Evolutionary conservation across 257 asterid genomes (phyloP).

Genomic region (Nicotiana undulata): DNA sequence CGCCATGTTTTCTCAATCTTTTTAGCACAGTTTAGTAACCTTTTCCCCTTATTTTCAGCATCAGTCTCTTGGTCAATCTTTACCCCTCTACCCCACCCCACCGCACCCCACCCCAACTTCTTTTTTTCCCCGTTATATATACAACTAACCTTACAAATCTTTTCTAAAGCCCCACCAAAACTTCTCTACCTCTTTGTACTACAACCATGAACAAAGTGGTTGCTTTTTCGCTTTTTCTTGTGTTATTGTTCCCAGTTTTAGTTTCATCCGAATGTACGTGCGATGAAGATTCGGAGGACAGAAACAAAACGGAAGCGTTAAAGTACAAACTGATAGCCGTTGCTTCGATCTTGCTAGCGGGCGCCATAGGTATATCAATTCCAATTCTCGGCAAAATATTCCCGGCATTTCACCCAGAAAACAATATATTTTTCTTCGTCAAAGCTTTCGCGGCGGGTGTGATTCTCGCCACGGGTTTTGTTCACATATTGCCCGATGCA

Average conservation of each 20-base stretch:
- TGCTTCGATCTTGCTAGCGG: slow-evolving; percentile 33
- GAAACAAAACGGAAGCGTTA: slow-evolving; percentile 24
- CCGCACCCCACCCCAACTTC: too few relatives aligned
- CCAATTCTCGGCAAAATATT: slow-evolving; percentile 28
- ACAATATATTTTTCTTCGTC: slow-evolving; percentile 22
- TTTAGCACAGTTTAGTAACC: not conserved
- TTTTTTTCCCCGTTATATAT: not conserved
- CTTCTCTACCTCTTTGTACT: not conserved
- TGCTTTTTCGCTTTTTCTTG: not conserved
- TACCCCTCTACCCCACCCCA: not conserved
- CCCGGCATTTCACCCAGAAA: slow-evolving; percentile 37
- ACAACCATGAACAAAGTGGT: not conserved
- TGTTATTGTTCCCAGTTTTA: not conserved
- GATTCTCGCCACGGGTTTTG: slow-evolving; percentile 36
- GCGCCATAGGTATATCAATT: slow-evolving; percentile 33
- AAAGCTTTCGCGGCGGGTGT: slow-evolving; percentile 55
- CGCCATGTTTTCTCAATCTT: not conserved
- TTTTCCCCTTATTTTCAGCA: not conserved
- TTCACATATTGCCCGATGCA: slow-evolving; percentile 14
- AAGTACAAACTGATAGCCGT: slow-evolving; percentile 34
- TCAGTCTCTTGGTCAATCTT: not conserved
- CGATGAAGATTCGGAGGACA: slow-evolving; percentile 17
- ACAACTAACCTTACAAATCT: not conserved
- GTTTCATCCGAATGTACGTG: slow-evolving; percentile 31
- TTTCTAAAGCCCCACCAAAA: not conserved